These are phyloP conservation scores for Claviceps sp. DNA, from an alignment of 2,329 filamentous ascomycete genomes.

Conservation along the genomic window DNA sequence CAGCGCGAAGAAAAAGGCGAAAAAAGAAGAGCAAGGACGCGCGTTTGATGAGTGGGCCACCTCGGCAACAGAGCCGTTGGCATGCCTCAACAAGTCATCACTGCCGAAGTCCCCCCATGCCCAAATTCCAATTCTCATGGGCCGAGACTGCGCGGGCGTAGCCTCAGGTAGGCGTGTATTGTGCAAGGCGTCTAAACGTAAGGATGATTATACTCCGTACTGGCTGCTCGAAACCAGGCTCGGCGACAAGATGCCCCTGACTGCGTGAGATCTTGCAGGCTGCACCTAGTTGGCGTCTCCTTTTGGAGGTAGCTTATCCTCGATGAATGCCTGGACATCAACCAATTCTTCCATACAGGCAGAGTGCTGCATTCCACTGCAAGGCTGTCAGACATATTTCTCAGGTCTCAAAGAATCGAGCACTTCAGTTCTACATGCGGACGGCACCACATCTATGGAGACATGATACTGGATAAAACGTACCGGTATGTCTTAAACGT, in stretches of 20 bases:
- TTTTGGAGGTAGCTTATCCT: conserved; percentile 28
- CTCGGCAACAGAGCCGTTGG: background rate
- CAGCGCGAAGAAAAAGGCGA: background rate
- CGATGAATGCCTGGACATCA: conserved; percentile 55
- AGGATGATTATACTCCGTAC: no score
- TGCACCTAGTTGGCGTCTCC: conserved; percentile 1
- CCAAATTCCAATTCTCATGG: background rate
- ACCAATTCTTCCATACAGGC: conserved; percentile 68
- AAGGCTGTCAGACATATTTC: background rate
- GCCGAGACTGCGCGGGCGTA: background rate
- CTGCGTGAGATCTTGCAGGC: background rate
- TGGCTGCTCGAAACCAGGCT: background rate
- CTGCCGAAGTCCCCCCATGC: background rate
- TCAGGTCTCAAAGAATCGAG: background rate
- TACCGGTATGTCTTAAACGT: conserved; percentile 65
- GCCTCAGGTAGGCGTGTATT: background rate
- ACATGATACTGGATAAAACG: background rate
- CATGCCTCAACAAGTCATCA: background rate
- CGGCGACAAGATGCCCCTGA: background rate
- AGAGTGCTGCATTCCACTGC: conserved; percentile 58
- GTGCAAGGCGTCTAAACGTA: background rate
- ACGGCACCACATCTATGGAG: background rate
- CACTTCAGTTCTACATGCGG: background rate
- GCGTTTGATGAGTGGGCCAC: background rate
- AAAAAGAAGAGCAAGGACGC: no score